Evolutionary conservation across 2,329 filamentous ascomycete genomes (phyloP).

Genomic region (Xylariaceae sp.): DNA sequence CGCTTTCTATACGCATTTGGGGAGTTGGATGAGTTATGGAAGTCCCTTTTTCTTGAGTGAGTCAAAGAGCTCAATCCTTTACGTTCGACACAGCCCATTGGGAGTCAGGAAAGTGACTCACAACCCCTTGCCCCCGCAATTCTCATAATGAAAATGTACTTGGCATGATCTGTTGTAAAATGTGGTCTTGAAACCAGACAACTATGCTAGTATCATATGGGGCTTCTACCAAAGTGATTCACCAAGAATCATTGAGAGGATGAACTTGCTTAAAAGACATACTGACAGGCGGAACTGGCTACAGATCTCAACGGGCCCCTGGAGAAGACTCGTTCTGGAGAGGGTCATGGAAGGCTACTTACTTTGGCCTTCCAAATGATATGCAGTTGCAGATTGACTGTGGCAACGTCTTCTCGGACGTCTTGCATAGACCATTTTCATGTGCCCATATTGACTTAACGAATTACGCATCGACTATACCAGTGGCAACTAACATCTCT

Average conservation of each 20-base stretch:
- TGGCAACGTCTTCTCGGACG: constrained; percentile 80
- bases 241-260: neutral
- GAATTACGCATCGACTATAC: constrained; percentile 68
- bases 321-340: constrained; percentile 60
- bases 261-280: neutral
- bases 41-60: constrained; percentile 78
- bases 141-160: neutral
- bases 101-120: constrained; percentile 5
- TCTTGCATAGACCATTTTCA: constrained; percentile 83
- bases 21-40: constrained; percentile 84
- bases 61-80: constrained; percentile 35
- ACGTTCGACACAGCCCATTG: neutral
- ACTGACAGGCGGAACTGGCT: neutral
- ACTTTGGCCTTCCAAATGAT: constrained; percentile 53
- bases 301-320: constrained; percentile 29
- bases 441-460: constrained; percentile 72
- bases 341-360: constrained; percentile 80
- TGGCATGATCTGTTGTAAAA: neutral
- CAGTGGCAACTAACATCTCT: constrained; percentile 66
- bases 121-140: neutral
- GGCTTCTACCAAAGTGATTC: too few species aligned
- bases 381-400: constrained; percentile 63
- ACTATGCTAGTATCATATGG: neutral
- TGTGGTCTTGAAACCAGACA: too few species aligned
- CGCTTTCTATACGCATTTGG: constrained; percentile 84